Evolutionary conservation across 176 grass and related monocot genomes (phyloP).

Genomic region (Carex parvula): DNA sequence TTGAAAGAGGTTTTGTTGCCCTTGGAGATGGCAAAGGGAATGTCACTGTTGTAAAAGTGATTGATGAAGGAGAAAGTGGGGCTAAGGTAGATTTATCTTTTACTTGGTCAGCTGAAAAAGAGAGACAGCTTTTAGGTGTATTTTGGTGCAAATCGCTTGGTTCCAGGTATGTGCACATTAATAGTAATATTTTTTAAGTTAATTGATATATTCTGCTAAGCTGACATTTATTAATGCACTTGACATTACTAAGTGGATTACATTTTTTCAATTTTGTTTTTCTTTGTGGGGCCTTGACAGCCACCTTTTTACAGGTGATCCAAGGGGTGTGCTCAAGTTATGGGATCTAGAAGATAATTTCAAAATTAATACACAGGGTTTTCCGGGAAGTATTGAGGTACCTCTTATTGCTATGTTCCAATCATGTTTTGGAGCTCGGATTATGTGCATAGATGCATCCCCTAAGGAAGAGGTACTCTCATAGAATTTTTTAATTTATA

Average conservation of each 20-base stretch:
- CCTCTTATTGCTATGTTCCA: constrained; percentile 54
- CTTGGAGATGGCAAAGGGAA: constrained; percentile 89
- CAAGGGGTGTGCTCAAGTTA: constrained; percentile 71
- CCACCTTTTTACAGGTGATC: constrained; percentile 83
- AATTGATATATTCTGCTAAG: neutral
- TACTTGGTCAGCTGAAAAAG: constrained; percentile 81
- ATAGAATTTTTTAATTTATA: neutral
- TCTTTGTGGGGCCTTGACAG: constrained; percentile 31
- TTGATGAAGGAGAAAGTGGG: constrained; percentile 22
- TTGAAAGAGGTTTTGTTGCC: constrained; percentile 62
- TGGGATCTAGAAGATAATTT: constrained; percentile 55
- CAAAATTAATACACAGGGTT: constrained; percentile 29
- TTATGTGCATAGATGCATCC: constrained; percentile 90
- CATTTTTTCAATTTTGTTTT: constrained; percentile 7
- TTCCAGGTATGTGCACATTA: constrained; percentile 52
- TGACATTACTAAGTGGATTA: neutral
- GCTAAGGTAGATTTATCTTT: constrained; percentile 47
- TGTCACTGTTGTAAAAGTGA: constrained; percentile 53
- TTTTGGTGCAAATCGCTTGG: constrained; percentile 88
- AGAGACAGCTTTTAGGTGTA: constrained; percentile 78
- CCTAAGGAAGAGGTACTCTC: constrained; percentile 53
- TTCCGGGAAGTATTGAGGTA: constrained; percentile 25
- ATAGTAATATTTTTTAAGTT: neutral
- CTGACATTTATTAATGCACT: neutral
- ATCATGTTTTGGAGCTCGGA: constrained; percentile 65